A percentile compares a stretch with the other conserved stretches of the same genome.
Conservation (phyloP, 495 filamentous ascomycete genomes). For the Aspergillus baeticus region DNA sequence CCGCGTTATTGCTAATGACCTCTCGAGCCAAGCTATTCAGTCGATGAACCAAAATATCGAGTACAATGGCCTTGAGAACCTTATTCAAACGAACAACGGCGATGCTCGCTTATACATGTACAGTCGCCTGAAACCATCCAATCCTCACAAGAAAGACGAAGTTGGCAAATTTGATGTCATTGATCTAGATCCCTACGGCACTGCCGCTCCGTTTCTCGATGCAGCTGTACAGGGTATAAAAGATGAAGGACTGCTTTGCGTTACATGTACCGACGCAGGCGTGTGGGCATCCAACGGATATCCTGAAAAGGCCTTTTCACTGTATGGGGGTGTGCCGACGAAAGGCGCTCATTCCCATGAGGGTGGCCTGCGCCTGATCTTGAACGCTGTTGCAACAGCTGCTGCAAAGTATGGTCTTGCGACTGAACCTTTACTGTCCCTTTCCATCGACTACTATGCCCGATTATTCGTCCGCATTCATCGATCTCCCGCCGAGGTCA, state of each 20-base stretch:
- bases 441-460: conserved; percentile 95
- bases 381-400: conserved; percentile 73
- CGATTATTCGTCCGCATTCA: conserved; percentile 83
- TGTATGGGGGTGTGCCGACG: conserved; percentile 85
- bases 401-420: conserved; percentile 85
- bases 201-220: conserved; percentile 87
- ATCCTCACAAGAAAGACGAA: conserved; percentile 5
- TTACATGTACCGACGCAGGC: conserved; percentile 94
- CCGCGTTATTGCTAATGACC: conserved; percentile 83
- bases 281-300: conserved; percentile 94
- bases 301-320: conserved; percentile 83
- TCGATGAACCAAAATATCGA: conserved; percentile 80
- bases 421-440: conserved; percentile 86
- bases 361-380: conserved; percentile 79
- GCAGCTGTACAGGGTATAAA: conserved; percentile 79
- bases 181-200: conserved; percentile 95
- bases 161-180: conserved; percentile 76
- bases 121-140: conserved; percentile 38
- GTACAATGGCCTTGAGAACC: conserved; percentile 71
- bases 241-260: conserved; percentile 86
- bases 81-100: conserved; percentile 68
- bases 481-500: conserved; percentile 77
- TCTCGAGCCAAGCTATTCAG: conserved; percentile 71
- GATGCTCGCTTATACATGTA: conserved; percentile 95
- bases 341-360: conserved; percentile 87